These are phyloP conservation scores for Hygrocybe coccinea DNA, from an alignment of 768 basidiomycete genomes.

Conservation along the genomic window DNA sequence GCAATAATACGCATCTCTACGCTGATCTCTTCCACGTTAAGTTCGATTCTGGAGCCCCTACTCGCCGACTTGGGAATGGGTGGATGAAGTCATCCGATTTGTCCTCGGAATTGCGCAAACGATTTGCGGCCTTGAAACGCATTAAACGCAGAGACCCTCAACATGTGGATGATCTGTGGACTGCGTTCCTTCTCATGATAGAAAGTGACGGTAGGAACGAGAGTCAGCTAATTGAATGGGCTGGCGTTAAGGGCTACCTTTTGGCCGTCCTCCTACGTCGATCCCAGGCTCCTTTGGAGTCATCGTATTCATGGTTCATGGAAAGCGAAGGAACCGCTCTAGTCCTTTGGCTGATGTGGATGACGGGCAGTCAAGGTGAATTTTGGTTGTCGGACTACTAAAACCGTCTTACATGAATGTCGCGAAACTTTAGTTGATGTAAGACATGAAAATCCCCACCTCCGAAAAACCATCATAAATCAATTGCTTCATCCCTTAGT, in stretches of 20 bases:
- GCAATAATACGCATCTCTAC: constrained; percentile 37
- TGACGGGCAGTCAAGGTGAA: constrained; percentile 39
- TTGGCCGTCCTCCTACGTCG: constrained; percentile 16
- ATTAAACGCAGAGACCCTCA: constrained; percentile 27
- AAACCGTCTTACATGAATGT: neutral
- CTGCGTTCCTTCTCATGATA: constrained; percentile 46
- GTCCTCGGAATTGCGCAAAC: constrained; percentile 41
- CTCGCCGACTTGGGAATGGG: constrained; percentile 34
- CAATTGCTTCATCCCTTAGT: constrained; percentile 34
- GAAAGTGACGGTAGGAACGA: constrained; percentile 49
- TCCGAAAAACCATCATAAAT: constrained; percentile 27
- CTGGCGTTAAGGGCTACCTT: constrained; percentile 21
- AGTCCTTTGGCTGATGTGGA: constrained; percentile 45
- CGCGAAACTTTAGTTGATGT: constrained; percentile 28
- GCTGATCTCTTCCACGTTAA: constrained; percentile 42
- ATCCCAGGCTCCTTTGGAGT: neutral
- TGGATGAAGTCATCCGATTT: constrained; percentile 37
- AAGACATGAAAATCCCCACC: constrained; percentile 23
- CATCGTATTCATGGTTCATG: constrained; percentile 18
- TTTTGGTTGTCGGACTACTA: neutral
- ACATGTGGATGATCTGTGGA: constrained; percentile 46
- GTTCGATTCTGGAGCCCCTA: constrained; percentile 40
- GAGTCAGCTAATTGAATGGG: constrained; percentile 41
- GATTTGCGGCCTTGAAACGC: constrained; percentile 38
- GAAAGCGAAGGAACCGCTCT: constrained; percentile 38